A percentile compares a stretch with the other conserved stretches of the same genome.
Conservation (phyloP, 495 filamentous ascomycete genomes). For the Hyaloscypha finlandica region DNA sequence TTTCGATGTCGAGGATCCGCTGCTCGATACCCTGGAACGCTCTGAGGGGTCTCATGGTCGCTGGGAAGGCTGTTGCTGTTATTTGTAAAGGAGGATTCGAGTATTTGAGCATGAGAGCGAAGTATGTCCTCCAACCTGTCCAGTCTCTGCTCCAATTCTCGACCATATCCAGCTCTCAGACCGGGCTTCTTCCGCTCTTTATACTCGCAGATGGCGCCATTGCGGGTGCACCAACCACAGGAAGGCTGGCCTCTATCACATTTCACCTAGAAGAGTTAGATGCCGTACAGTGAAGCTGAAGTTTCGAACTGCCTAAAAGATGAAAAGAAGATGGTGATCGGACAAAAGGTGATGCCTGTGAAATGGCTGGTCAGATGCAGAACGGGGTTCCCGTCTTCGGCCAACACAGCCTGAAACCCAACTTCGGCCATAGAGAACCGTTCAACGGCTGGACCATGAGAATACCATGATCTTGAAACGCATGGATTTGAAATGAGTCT, state of each 20-base stretch:
- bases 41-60: conserved; percentile 43
- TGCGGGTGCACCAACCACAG: conserved; percentile 87
- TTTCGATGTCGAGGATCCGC: conserved; percentile 41
- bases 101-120: conserved; percentile 49
- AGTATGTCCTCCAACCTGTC: conserved; percentile 55
- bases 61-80: conserved; percentile 45
- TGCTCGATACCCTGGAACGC: conserved; percentile 37
- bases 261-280: conserved; percentile 56
- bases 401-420: not conserved
- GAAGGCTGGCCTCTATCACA: conserved; percentile 80
- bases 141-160: conserved; percentile 82
- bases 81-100: conserved; percentile 38
- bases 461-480: not conserved
- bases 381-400: not conserved
- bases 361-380: not conserved
- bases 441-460: not conserved
- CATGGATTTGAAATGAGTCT: not conserved
- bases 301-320: not conserved
- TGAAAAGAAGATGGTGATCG: not conserved
- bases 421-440: not conserved
- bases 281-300: not conserved
- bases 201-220: conserved; percentile 77
- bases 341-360: not conserved
- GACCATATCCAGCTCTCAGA: conserved; percentile 71
- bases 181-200: conserved; percentile 86